Evolutionary conservation across 2,329 filamentous ascomycete species (phyloP).

Genomic region (Pseudogymnoascus sp.): DNA sequence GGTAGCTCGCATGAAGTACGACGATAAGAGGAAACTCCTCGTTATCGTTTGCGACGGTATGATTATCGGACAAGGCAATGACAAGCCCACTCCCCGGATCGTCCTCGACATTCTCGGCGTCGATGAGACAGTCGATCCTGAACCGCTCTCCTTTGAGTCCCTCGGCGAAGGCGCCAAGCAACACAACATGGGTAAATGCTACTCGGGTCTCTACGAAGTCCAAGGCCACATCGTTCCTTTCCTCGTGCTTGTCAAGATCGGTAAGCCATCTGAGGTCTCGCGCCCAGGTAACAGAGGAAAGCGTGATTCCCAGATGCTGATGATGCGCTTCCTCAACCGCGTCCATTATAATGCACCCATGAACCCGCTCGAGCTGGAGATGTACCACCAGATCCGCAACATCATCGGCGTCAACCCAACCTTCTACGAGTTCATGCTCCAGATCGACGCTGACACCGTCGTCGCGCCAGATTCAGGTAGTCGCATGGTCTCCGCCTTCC

Average conservation of each 20-base stretch:
- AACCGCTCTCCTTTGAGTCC: slow-evolving; percentile 92
- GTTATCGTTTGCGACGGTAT: slow-evolving; percentile 95
- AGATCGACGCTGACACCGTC: slow-evolving; percentile 95
- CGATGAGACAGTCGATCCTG: slow-evolving; percentile 84
- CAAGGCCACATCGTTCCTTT: slow-evolving; percentile 98
- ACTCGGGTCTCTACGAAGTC: slow-evolving; percentile 95
- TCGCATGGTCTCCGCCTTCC: slow-evolving; percentile 83
- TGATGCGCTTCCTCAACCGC: slow-evolving; percentile 98
- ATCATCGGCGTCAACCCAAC: slow-evolving; percentile 98
- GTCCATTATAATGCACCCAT: slow-evolving; percentile 96
- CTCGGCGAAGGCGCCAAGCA: slow-evolving; percentile 93
- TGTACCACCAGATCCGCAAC: slow-evolving; percentile 97
- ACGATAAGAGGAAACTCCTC: slow-evolving; percentile 97
- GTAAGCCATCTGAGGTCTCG: slow-evolving; percentile 68
- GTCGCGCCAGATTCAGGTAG: slow-evolving; percentile 84
- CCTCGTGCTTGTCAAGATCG: slow-evolving; percentile 92
- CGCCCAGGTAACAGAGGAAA: slow-evolving; percentile 93
- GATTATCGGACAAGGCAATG: slow-evolving; percentile 92
- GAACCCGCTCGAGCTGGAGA: slow-evolving; percentile 93
- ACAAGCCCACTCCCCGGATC: slow-evolving; percentile 93
- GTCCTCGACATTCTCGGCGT: slow-evolving; percentile 96
- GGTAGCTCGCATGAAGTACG: slow-evolving; percentile 86
- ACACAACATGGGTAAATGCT: slow-evolving; percentile 99
- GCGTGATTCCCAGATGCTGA: slow-evolving; percentile 95
- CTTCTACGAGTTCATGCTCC: slow-evolving; percentile 93